Evolutionary conservation across 768 basidiomycete species (phyloP).

Genomic region (Russula olivacea): DNA sequence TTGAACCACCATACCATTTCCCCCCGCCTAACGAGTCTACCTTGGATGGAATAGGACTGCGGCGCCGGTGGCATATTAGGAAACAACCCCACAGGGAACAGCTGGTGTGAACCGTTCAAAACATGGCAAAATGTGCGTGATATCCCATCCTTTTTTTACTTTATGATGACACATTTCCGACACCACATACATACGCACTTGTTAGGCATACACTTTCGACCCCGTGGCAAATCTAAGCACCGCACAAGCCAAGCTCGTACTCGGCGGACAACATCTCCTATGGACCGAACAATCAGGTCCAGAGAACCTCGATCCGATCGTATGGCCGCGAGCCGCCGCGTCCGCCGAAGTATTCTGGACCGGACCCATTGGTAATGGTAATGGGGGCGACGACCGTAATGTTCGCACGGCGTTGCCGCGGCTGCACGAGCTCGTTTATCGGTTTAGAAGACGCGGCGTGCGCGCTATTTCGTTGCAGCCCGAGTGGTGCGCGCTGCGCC

Average conservation of each 20-base stretch:
- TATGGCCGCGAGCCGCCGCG: slow-evolving; percentile 68
- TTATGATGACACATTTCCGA: background rate
- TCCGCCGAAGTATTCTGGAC: slow-evolving; percentile 78
- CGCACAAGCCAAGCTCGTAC: slow-evolving; percentile 47
- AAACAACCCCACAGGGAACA: slow-evolving; percentile 40
- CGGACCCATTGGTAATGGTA: slow-evolving; percentile 31
- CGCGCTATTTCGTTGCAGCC: slow-evolving; percentile 36
- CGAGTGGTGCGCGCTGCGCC: slow-evolving; percentile 40
- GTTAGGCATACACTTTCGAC: slow-evolving; percentile 61
- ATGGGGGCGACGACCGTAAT: slow-evolving; percentile 25
- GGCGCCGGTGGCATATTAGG: slow-evolving; percentile 71
- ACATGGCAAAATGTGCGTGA: slow-evolving; percentile 62
- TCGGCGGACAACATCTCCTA: slow-evolving; percentile 66
- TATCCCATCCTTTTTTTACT: background rate
- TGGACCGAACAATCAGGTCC: slow-evolving; percentile 72
- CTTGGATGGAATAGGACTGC: slow-evolving; percentile 44
- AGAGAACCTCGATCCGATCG: slow-evolving; percentile 59
- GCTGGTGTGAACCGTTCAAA: slow-evolving; percentile 78
- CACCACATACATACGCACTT: too few relatives aligned
- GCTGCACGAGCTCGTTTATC: slow-evolving; percentile 43
- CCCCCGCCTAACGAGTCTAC: background rate
- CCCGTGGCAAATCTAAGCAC: slow-evolving; percentile 52
- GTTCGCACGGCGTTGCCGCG: slow-evolving; percentile 49
- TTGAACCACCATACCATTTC: too few relatives aligned
- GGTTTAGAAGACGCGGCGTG: slow-evolving; percentile 35